Evolutionary conservation across 805 yeast species (phyloP), one percentile per base, ranked within the genome.

Genomic region (Candida xyloterini): DNA sequence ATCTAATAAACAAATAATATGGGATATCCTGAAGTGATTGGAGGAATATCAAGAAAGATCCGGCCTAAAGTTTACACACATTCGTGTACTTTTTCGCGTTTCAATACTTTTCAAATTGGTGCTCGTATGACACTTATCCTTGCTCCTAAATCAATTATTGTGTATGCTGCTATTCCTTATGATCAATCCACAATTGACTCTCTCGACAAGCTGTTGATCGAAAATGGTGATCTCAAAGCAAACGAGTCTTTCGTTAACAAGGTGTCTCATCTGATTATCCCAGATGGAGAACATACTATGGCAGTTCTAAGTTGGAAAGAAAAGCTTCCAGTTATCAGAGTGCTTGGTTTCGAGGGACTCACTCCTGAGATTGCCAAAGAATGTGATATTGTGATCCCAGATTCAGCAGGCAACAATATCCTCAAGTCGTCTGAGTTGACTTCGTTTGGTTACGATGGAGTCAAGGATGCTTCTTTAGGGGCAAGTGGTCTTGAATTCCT

Each of bases 241-340:
- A 65, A 64, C 5, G 62, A 61, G 14, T 57, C 65, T 1, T 59
- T 60, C 33, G 42, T 61, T 10, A 50, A 57, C 22, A 67, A 69
- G 21, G 66, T 79, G 28, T 56, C 71, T 2, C 73, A 77, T 46
- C 63, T 79, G 26, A 67, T 83, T 29, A 67, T 82, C 33, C 87
- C 88, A 2, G 85, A 82, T 52, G 52, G 47, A 23, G 84, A 78
- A 47, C 89, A 82, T 53, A 78, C 84, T 1, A 61, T 81, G 76
- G 84, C 82, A 3, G 75, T 80, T 10, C 53, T 59, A 18, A 70
- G 73, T 10, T 74, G 80, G 60, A 72, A 74, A 53, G 63, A 66
- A 14, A 57, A 61, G 38, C 70, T 63, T 54, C 84, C 86, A 3
- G 52, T 65, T 2, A 58, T 76, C 34, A 70, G 73, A 50, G 57